These are phyloP conservation scores for Suhomyces anneliseae DNA, from an alignment of 1,139 yeast genomes.

Conservation along the genomic window DNA sequence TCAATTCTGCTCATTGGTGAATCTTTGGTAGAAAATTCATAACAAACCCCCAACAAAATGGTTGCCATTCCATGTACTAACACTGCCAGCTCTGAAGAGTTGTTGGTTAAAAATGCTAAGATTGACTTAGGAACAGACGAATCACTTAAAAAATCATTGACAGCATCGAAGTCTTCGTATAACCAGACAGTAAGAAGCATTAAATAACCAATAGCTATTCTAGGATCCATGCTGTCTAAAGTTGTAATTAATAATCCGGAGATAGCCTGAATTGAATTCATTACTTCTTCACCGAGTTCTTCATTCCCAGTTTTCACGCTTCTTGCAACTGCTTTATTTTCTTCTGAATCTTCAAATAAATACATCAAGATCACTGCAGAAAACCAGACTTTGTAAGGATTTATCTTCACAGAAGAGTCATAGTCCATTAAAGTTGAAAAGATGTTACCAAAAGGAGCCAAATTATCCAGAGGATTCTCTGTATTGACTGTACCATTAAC, in stretches of 20 bases:
- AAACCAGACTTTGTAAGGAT: conserved; percentile 90
- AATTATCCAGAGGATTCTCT: not conserved
- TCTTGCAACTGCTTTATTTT: conserved; percentile 52
- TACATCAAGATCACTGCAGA: conserved; percentile 67
- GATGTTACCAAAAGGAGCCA: conserved; percentile 49
- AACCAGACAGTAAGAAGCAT: conserved; percentile 77
- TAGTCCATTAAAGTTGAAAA: conserved; percentile 73
- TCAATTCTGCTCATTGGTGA: conserved; percentile 72
- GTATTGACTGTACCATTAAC: conserved; percentile 1
- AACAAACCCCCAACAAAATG: conserved; percentile 70
- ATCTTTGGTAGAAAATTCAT: conserved; percentile 72
- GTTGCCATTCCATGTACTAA: conserved; percentile 77
- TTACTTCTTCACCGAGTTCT: conserved; percentile 69
- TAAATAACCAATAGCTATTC: conserved; percentile 77
- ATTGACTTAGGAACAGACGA: conserved; percentile 65
- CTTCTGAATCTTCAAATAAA: conserved; percentile 58
- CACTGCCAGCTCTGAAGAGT: conserved; percentile 55
- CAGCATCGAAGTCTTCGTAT: conserved; percentile 75
- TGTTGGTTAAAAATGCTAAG: conserved; percentile 64
- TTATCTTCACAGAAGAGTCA: conserved; percentile 70
- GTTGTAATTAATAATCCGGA: conserved; percentile 73
- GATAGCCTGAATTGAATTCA: conserved; percentile 75
- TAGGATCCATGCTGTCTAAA: conserved; percentile 63
- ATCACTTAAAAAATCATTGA: conserved; percentile 73
- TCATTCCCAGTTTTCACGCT: conserved; percentile 65